Evolutionary conservation across 1,139 yeast genomes (phyloP).

Genomic region (Hanseniaspora gamundiae): DNA sequence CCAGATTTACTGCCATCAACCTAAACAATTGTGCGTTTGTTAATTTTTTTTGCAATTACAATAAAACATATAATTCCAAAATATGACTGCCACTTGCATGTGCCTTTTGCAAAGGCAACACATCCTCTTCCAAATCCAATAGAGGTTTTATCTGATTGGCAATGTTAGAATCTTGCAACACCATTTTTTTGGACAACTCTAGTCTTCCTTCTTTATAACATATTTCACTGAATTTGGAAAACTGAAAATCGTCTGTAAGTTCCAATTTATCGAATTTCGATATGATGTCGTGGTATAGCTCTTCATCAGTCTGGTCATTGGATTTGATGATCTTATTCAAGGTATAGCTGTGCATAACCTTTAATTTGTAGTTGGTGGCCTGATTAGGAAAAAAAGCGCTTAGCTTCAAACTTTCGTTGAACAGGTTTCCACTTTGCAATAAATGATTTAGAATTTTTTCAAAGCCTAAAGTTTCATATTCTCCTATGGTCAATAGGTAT

Average conservation of each 20-base stretch:
- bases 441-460: conserved; percentile 46
- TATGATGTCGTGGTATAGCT: conserved; percentile 3
- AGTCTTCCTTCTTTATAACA: conserved; percentile 52
- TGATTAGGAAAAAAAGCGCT: conserved; percentile 33
- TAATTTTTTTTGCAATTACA: conserved; percentile 36
- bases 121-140: conserved; percentile 61
- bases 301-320: conserved; percentile 6
- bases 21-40: conserved; percentile 45
- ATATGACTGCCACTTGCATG: conserved; percentile 57
- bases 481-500: conserved; percentile 48
- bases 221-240: conserved; percentile 2
- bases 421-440: conserved; percentile 40
- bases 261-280: conserved; percentile 1
- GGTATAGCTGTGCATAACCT: conserved; percentile 1
- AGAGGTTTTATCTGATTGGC: conserved; percentile 51
- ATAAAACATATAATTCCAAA: conserved; percentile 47
- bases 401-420: conserved; percentile 52
- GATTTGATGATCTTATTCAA: conserved; percentile 3
- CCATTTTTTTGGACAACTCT: conserved; percentile 49
- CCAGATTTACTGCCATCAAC: conserved; percentile 29
- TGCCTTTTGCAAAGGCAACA: conserved; percentile 57
- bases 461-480: conserved; percentile 39
- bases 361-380: conserved; percentile 17
- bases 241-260: conserved; percentile 2
- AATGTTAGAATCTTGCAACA: conserved; percentile 58